Evolutionary conservation across 2,329 filamentous ascomycete genomes (phyloP), one percentile per base, ranked within the genome.

Genomic region (Tothia fuscella): DNA sequence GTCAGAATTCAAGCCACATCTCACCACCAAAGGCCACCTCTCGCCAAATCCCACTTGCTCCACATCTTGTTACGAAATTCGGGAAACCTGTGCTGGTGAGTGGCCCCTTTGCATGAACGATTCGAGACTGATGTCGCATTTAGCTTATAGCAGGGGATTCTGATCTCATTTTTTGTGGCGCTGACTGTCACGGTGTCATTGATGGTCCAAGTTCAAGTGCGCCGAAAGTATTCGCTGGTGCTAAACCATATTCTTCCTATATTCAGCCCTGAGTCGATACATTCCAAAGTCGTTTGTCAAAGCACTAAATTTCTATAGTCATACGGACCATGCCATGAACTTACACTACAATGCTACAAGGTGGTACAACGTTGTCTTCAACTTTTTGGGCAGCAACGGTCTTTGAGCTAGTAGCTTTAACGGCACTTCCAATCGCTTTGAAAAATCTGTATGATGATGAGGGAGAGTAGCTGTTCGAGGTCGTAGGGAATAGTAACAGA

Each of bases 81-180:
- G 54, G 46, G 14, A 45, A 46, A 7, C 51, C 56, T 3, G 50
- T 57, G 4, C 49, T 51, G 2, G 52, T 58, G 25, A 41, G 42
- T 16, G 21, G 7, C 28, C 25, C n/a, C 21, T 6, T 10, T 13
- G 7, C 19, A 9, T 29, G 36, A 2, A 16, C n/a, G 24, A 13
- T 4, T 7, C 19, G 20, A 16, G 17, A 5, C 14, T 26, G 31
- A n/a, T 36, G 4, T 4, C 10, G 12, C 3, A 12, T 12, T 14
- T 14, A 26, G 28, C 6, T 36, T 16, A 21, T 36, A n/a, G 31
- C 22, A 16, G 40, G 21, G 3, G 47, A 31, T 3, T 43, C 50
- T 12, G 55, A 58, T 40, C 35, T 56, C 29, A 52, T 53, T 6
- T 57, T 56, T 44, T 58, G 55, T 39, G 48, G 45, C 10, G 54